Evolutionary conservation across 352 stramenopile genomes (phyloP).

Genomic region (Pilasporangium apinafurcum): DNA sequence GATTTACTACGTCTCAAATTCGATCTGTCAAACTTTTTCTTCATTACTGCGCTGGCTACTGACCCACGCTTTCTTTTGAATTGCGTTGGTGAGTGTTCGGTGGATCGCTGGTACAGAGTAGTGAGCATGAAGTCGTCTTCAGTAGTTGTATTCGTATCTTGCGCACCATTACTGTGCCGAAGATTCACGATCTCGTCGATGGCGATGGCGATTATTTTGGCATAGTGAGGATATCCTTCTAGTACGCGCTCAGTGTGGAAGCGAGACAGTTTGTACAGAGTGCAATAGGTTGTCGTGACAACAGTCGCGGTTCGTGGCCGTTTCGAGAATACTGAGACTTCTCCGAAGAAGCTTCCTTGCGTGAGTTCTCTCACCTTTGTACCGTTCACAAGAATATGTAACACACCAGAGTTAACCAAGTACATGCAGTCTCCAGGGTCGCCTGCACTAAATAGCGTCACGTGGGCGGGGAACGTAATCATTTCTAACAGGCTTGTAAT

Average conservation of each 20-base stretch:
- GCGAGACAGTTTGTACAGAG: constrained; percentile 53
- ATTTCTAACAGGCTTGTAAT: constrained; percentile 64
- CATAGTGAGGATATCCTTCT: constrained; percentile 54
- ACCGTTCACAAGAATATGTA: constrained; percentile 53
- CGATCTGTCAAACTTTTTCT: background rate
- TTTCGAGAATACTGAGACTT: constrained; percentile 65
- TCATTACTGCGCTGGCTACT: background rate
- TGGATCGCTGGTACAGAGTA: constrained; percentile 39
- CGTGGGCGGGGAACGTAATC: constrained; percentile 43
- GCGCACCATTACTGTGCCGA: too few relatives aligned
- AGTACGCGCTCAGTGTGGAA: constrained; percentile 59
- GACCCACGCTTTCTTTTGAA: constrained; percentile 3
- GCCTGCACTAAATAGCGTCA: constrained; percentile 22
- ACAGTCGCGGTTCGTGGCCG: constrained; percentile 49
- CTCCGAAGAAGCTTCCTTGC: constrained; percentile 62
- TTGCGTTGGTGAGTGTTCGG: constrained; percentile 2
- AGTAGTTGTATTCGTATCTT: background rate
- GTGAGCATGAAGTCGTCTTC: constrained; percentile 48
- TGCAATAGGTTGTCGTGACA: constrained; percentile 50
- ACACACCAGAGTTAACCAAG: constrained; percentile 48
- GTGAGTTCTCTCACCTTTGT: constrained; percentile 58
- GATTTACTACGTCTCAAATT: constrained; percentile 42
- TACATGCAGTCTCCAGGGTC: constrained; percentile 49
- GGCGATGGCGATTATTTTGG: constrained; percentile 22
- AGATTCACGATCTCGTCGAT: constrained; percentile 47